Evolutionary conservation across 257 asterid species (phyloP).

Genomic region (Plectranthus barbatus): DNA sequence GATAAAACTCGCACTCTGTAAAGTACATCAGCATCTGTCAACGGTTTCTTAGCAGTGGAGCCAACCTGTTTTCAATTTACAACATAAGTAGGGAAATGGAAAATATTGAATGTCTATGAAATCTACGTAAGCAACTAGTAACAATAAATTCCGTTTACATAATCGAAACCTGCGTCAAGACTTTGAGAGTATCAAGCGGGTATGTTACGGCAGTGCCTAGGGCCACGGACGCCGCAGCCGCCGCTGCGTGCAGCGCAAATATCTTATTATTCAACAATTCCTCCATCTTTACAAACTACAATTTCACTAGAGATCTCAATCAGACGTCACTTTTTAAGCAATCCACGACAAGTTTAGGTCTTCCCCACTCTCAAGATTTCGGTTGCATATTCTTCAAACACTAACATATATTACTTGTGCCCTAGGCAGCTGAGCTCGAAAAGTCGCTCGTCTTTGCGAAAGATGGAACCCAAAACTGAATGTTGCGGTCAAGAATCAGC

Average conservation of each 20-base stretch:
- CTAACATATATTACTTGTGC: not conserved
- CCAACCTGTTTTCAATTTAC: conserved; percentile 49
- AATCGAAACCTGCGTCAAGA: conserved; percentile 57
- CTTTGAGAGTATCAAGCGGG: conserved; percentile 86
- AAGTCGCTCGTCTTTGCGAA: not conserved
- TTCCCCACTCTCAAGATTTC: not conserved
- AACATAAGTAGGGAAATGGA: not conserved
- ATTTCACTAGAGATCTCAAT: not conserved
- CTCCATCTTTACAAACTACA: conserved; percentile 41
- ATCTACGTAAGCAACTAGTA: not conserved
- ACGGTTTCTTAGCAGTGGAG: conserved; percentile 36
- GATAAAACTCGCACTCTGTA: conserved; percentile 48
- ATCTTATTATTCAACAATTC: conserved; percentile 47
- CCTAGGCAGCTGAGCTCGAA: conserved; percentile 3
- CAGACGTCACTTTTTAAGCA: not conserved
- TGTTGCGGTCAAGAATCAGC: not conserved
- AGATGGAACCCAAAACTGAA: not conserved
- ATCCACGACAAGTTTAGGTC: not conserved
- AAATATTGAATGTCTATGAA: not conserved
- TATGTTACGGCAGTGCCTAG: conserved; percentile 50
- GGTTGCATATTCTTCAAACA: not conserved
- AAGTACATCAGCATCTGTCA: conserved; percentile 41
- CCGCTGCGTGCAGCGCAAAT: conserved; percentile 57
- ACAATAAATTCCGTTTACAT: not conserved
- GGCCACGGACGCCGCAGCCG: conserved; percentile 61